phyloP scores from a whole-genome alignment of 169 alveolate species.

The Eimeria maxima region DNA sequence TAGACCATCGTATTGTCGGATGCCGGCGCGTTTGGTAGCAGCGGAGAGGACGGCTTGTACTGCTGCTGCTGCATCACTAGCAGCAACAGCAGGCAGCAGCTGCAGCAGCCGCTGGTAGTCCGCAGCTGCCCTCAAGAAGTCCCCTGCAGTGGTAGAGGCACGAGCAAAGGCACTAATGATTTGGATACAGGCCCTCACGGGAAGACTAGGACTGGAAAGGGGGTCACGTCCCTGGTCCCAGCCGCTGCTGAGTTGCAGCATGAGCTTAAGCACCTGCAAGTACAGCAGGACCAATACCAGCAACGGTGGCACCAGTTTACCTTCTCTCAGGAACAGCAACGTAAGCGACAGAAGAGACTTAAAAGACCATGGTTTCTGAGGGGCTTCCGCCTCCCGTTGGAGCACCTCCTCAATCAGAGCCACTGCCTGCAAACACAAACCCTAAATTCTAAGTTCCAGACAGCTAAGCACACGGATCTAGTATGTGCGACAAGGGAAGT shows the following conservation, averaged over 20 bases:
- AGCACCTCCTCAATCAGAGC: slow-evolving; percentile 53
- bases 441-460: neutral
- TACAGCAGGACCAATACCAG: neutral
- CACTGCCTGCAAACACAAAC: slow-evolving; percentile 48
- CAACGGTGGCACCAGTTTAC: neutral
- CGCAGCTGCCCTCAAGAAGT: slow-evolving; percentile 38
- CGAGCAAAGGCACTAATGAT: neutral
- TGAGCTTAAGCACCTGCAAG: neutral
- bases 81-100: slow-evolving; percentile 72
- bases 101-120: slow-evolving; percentile 65
- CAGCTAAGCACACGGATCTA: neutral
- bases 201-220: neutral
- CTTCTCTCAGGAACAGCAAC: slow-evolving; percentile 33
- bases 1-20: slow-evolving; percentile 47
- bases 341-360: slow-evolving; percentile 55
- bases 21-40: slow-evolving; percentile 51
- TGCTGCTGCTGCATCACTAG: slow-evolving; percentile 70
- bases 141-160: slow-evolving; percentile 41
- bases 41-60: slow-evolving; percentile 58
- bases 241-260: neutral
- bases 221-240: neutral
- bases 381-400: slow-evolving; percentile 69
- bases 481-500: neutral
- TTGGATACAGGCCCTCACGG: neutral
- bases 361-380: slow-evolving; percentile 53